Conservation (phyloP, 805 yeast genomes). For the Schwanniomyces yamadae region DNA sequence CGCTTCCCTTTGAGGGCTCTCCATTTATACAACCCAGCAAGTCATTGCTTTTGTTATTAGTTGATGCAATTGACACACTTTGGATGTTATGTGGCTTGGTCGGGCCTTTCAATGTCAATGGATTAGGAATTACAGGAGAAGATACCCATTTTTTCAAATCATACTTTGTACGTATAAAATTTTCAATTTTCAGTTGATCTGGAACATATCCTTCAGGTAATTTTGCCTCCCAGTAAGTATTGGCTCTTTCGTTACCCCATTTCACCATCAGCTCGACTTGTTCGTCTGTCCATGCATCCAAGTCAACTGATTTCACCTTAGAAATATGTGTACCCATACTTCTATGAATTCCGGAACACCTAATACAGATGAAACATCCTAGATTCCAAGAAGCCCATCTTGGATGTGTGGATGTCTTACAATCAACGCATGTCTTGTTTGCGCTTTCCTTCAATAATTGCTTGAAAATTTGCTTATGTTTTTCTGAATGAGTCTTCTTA, state of each 20-base stretch:
- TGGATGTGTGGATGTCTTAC: constrained; percentile 86
- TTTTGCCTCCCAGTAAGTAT: constrained; percentile 79
- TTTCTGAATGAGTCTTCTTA: constrained; percentile 46
- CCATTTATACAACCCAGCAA: too few relatives aligned
- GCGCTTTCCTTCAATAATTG: constrained; percentile 73
- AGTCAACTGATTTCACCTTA: constrained; percentile 87
- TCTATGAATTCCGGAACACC: constrained; percentile 95
- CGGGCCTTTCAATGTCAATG: constrained; percentile 39
- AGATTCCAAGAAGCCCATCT: constrained; percentile 98
- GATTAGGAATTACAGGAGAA: constrained; percentile 58
- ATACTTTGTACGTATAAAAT: constrained; percentile 89
- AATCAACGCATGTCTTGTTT: constrained; percentile 85
- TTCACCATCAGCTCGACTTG: constrained; percentile 77
- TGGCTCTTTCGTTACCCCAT: constrained; percentile 85
- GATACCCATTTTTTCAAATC: constrained; percentile 85
- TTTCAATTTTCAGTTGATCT: constrained; percentile 79
- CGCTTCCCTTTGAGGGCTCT: too few relatives aligned
- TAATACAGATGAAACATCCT: constrained; percentile 89
- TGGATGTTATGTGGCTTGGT: too few relatives aligned
- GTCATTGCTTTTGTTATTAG: too few relatives aligned
- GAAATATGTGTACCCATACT: constrained; percentile 95
- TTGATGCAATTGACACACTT: too few relatives aligned
- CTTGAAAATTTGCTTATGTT: constrained; percentile 69
- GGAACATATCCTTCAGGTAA: constrained; percentile 73
- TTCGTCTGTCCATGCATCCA: constrained; percentile 95